Base-by-base conservation (phyloP, 192 early-diverging fungal species). In the Backusella sp. region DNA sequence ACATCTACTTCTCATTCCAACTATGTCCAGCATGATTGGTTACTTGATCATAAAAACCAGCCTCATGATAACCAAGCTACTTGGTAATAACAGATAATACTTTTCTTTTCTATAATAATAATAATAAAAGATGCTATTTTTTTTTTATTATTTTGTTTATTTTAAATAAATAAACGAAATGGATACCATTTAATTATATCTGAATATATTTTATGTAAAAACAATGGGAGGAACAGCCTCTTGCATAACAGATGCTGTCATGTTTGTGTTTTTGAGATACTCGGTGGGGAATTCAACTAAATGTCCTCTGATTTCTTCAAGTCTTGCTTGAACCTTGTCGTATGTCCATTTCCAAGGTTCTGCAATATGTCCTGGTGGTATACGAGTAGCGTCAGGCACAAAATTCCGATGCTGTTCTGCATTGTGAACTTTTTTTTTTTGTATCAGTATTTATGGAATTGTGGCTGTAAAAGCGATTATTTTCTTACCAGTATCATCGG, bases 401-500 rank as follows among this genome's bases (percentile, higher is more conserved):
- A 88, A 90, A 23, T 70, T 66, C 6, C 79, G 72, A 59, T 85
- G 84, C 21, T 77, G 83, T 2, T 88, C 81, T 85, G 88, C 89
- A 28, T 73, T 90, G 49, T 74, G 68, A 12, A 86, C 85, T 81
- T 62, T 15, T 23, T 39, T 36, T 37, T 41, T 23, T 32, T 32
- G 0, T 32, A 32, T 32, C 1, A 32, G 30, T 21, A 53, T 23
- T 21, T 0, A 53, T 53, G 52, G 4, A 21, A 53, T 53, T 53
- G 52, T 21, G 4, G 53, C 7, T 56, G 19, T 23, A 56, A 21
- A 21, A 53, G n/a, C 12, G 26, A 59, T 59, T 59, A 26, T 4
- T 6, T 66, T 26, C 34, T 73, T 81, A 81, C 80, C 80, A 0
- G 94, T 92, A 66, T 96, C 91, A 75, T 96, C 94, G 6, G 95